A percentile compares a stretch with the other conserved stretches of the same genome.
Conservation (phyloP, 192 early-diverging fungal genomes). For the Piromyces finnis region DNA sequence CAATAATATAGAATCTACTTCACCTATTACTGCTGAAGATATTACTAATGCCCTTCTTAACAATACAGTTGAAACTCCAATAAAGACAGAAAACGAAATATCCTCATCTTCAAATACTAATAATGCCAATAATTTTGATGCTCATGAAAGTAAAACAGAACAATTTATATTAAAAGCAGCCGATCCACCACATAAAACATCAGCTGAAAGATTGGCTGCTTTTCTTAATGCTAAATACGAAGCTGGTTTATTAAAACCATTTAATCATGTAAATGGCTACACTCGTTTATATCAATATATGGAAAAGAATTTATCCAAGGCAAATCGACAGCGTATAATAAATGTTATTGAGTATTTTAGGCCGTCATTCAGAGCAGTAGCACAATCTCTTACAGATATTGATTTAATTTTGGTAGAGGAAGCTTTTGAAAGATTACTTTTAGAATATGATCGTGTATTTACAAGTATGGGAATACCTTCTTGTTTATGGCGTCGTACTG, state of each 20-base stretch:
- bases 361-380: constrained; percentile 71
- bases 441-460: constrained; percentile 92
- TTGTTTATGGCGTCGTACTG: constrained; percentile 89
- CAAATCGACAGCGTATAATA: constrained; percentile 57
- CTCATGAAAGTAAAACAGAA: constrained; percentile 33
- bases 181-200: constrained; percentile 60
- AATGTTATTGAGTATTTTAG: constrained; percentile 77
- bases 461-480: constrained; percentile 86
- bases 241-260: constrained; percentile 87
- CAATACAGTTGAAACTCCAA: not conserved
- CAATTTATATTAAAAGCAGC: constrained; percentile 84
- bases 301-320: constrained; percentile 62
- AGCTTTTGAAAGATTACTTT: constrained; percentile 79
- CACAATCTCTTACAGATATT: constrained; percentile 77
- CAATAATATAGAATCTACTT: not conserved
- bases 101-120: not conserved
- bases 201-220: constrained; percentile 73
- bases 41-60: not conserved
- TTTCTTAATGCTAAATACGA: constrained; percentile 92
- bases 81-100: constrained; percentile 8
- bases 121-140: not conserved
- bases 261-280: constrained; percentile 89
- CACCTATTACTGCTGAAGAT: not conserved
- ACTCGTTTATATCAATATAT: constrained; percentile 75
- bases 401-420: constrained; percentile 91